A percentile compares a stretch with the other conserved stretches of the same genome.
These are phyloP conservation scores for Vitis labrusca DNA, from an alignment of 164 flowering plant genomes.

Conservation along the genomic window DNA sequence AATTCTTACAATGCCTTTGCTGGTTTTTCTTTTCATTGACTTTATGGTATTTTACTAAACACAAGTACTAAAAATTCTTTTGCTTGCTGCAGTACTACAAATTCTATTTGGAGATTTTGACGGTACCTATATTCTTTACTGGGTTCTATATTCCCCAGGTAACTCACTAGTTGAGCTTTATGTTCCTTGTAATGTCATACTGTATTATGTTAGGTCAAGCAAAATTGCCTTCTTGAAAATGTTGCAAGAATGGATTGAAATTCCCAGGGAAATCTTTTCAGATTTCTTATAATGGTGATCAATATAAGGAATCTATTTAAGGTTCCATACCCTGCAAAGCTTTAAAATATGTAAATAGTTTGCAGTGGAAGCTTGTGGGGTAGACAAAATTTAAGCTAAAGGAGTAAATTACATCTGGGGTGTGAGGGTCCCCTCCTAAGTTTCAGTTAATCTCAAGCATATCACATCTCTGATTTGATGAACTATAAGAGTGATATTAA, in stretches of 20 bases:
- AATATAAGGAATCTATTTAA: no score
- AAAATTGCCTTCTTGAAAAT: neutral
- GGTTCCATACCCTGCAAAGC: no score
- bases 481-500: no score
- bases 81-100: slow-evolving; percentile 65
- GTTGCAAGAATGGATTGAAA: neutral
- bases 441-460: no score
- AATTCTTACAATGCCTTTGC: neutral
- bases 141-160: slow-evolving; percentile 77
- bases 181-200: slow-evolving; percentile 6
- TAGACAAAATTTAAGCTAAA: no score
- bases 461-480: no score
- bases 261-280: neutral
- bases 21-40: neutral
- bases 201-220: neutral
- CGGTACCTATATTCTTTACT: slow-evolving; percentile 48
- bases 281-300: no score
- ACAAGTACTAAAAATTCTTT: slow-evolving; percentile 3
- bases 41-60: neutral
- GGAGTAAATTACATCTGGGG: no score
- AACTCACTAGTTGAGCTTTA: slow-evolving; percentile 4
- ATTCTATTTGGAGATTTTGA: slow-evolving; percentile 55
- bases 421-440: no score
- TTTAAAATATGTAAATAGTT: no score
- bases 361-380: no score